Conservation (phyloP, 1,284 basidiomycete genomes). For the Schizopora paradoxa region DNA sequence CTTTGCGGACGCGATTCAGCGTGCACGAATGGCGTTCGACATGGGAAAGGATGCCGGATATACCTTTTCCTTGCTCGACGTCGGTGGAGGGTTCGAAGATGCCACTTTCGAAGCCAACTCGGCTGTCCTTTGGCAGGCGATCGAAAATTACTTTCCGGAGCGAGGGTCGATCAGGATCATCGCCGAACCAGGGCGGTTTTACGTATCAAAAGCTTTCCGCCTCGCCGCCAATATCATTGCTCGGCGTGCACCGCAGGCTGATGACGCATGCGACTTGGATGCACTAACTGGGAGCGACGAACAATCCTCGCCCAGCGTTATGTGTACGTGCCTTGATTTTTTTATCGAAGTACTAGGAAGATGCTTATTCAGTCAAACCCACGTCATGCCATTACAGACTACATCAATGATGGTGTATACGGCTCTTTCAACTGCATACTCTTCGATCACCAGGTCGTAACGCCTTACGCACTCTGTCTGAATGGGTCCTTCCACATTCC, state of each 20-base stretch:
- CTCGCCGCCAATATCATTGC: constrained; percentile 95
- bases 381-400: constrained; percentile 51
- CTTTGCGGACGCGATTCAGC: constrained; percentile 86
- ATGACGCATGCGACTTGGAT: constrained; percentile 26
- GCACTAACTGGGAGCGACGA: constrained; percentile 15
- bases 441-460: constrained; percentile 87
- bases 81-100: constrained; percentile 96
- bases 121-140: constrained; percentile 62
- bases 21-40: constrained; percentile 82
- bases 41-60: constrained; percentile 84
- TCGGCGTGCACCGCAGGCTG: constrained; percentile 55
- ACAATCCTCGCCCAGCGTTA: constrained; percentile 55
- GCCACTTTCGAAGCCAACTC: constrained; percentile 84
- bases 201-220: constrained; percentile 89
- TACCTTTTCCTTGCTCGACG: constrained; percentile 80
- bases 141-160: constrained; percentile 85
- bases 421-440: constrained; percentile 97
- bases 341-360: constrained; percentile 18
- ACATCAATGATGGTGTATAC: constrained; percentile 98
- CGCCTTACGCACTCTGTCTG: constrained; percentile 74
- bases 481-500: constrained; percentile 50
- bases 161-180: constrained; percentile 77
- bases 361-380: constrained; percentile 19
- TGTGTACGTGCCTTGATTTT: constrained; percentile 60
- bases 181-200: constrained; percentile 95